These are phyloP conservation scores for Yamadazyma membranifaciens DNA, from an alignment of 1,139 yeast species.

Conservation along the genomic window DNA sequence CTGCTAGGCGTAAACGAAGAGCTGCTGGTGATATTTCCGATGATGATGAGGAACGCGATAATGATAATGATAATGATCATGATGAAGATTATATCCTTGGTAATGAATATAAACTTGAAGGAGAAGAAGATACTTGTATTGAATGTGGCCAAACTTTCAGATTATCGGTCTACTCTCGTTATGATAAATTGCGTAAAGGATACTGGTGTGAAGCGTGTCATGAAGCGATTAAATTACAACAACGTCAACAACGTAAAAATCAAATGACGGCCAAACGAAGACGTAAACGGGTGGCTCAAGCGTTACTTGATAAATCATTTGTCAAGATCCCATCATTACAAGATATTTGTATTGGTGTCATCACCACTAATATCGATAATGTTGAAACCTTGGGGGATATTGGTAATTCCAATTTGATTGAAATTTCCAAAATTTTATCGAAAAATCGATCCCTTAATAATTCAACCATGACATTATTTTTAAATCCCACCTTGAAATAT, in stretches of 20 bases:
- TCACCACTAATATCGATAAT: constrained; percentile 71
- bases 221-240: constrained; percentile 39
- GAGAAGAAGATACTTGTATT: constrained; percentile 54
- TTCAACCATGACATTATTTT: constrained; percentile 67
- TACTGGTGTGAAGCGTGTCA: constrained; percentile 70
- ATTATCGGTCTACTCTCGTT: constrained; percentile 65
- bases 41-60: constrained; percentile 17
- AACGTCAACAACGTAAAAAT: constrained; percentile 45
- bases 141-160: constrained; percentile 58
- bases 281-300: constrained; percentile 79
- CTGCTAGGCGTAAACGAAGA: constrained; percentile 36
- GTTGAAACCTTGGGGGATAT: constrained; percentile 80
- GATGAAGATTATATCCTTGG: constrained; percentile 27
- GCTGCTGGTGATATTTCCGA: constrained; percentile 24
- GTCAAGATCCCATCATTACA: constrained; percentile 70
- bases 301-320: constrained; percentile 69
- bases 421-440: constrained; percentile 71
- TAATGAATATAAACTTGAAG: constrained; percentile 31
- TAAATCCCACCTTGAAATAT: constrained; percentile 54
- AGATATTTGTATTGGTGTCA: constrained; percentile 71
- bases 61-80: constrained; percentile 25
- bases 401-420: constrained; percentile 61
- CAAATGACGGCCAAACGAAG: constrained; percentile 66
- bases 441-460: constrained; percentile 77
- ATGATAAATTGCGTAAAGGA: constrained; percentile 47